These are phyloP conservation scores for Phytophthora melonis DNA, from an alignment of 352 stramenopile genomes.

Conservation along the genomic window DNA sequence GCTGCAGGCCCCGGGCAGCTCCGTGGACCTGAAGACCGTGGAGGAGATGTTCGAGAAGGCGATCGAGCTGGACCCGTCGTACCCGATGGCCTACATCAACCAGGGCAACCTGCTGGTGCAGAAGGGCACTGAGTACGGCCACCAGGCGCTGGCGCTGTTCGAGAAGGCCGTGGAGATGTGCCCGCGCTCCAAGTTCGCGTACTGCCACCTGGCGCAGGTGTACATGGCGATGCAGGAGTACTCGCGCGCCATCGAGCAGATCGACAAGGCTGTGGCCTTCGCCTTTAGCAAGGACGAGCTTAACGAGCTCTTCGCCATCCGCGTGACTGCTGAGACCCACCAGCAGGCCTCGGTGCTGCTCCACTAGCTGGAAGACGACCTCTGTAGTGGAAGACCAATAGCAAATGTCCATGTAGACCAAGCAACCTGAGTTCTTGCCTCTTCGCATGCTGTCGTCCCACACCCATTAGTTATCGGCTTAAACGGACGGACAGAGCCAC, in stretches of 20 bases:
- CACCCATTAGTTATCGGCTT: constrained; percentile 7
- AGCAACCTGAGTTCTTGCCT: constrained; percentile 31
- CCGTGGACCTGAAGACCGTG: constrained; percentile 64
- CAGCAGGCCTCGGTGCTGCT: constrained; percentile 74
- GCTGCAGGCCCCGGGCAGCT: constrained; percentile 60
- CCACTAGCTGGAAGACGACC: constrained; percentile 46
- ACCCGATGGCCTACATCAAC: constrained; percentile 91
- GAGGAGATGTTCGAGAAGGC: constrained; percentile 86
- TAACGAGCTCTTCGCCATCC: constrained; percentile 82
- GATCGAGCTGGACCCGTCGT: constrained; percentile 80
- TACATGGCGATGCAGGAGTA: constrained; percentile 91
- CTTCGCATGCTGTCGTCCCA: constrained; percentile 22
- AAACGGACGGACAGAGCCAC: neutral
- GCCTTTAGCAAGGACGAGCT: constrained; percentile 81
- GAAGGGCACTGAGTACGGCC: constrained; percentile 74
- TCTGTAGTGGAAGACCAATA: neutral
- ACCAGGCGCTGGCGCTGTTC: constrained; percentile 77
- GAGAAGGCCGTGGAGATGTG: constrained; percentile 83
- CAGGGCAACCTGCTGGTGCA: constrained; percentile 84
- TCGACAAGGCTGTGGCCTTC: constrained; percentile 78
- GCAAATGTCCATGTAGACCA: constrained; percentile 29
- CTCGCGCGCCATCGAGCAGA: constrained; percentile 79
- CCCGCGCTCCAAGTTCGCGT: constrained; percentile 84
- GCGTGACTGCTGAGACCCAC: constrained; percentile 82
- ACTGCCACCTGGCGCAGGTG: constrained; percentile 85